Evolutionary conservation across 768 basidiomycete genomes (phyloP).

Genomic region (Auriscalpium vulgare): DNA sequence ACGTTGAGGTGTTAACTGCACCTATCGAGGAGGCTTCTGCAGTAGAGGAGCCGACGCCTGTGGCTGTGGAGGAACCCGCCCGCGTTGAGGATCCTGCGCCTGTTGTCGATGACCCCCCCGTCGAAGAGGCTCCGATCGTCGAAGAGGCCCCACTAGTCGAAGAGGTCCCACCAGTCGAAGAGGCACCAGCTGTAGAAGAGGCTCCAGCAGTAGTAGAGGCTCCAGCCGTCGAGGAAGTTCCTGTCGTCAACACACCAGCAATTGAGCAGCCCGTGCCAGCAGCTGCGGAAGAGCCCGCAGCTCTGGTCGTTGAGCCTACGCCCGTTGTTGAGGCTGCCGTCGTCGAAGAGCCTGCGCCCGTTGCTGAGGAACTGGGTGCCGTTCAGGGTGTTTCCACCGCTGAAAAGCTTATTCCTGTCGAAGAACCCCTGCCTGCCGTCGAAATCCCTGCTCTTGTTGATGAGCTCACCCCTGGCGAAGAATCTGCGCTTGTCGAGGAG

Average conservation of each 20-base stretch:
- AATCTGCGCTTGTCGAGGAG: not conserved
- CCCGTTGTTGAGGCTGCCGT: not conserved
- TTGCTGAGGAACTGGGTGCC: not conserved
- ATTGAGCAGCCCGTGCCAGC: not conserved
- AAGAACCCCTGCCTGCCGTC: not conserved
- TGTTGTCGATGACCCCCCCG: not conserved
- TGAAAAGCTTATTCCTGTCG: not conserved
- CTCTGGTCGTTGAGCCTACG: not conserved
- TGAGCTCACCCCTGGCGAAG: not conserved
- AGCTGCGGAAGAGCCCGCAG: not conserved
- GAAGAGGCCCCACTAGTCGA: not conserved
- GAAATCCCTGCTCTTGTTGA: not conserved
- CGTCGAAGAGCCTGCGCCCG: not conserved
- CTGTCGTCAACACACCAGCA: not conserved
- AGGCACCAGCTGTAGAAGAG: not conserved
- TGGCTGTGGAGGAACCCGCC: conserved; percentile 6
- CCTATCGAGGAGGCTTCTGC: not conserved
- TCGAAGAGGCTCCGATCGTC: not conserved
- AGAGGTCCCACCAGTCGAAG: not conserved
- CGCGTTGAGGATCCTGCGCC: not conserved
- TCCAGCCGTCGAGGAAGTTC: conserved; percentile 5
- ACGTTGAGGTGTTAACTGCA: not conserved
- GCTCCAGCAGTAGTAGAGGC: not conserved
- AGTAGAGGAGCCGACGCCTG: conserved; percentile 8
- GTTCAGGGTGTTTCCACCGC: not conserved